phyloP scores from a whole-genome alignment of 495 filamentous ascomycete genomes.

The Podospora didyma region DNA sequence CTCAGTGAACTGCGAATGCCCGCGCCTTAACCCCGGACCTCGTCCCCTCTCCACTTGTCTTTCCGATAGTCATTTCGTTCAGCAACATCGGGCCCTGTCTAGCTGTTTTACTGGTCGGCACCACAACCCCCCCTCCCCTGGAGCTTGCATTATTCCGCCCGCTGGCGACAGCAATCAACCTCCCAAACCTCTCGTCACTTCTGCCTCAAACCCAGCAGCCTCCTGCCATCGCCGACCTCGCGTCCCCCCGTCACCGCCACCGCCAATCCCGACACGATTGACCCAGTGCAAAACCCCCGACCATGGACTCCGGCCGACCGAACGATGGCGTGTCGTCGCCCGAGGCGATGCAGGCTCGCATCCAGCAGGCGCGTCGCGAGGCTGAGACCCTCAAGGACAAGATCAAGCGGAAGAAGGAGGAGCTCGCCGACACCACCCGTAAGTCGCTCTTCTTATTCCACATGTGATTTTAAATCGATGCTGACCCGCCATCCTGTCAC shows the following conservation, averaged over 20 bases:
- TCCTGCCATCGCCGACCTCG: slow-evolving; percentile 11
- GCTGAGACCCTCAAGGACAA: slow-evolving; percentile 96
- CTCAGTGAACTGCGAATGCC: too few relatives aligned
- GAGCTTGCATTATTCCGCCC: slow-evolving; percentile 29
- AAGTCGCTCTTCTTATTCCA: slow-evolving; percentile 41
- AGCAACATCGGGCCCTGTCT: slow-evolving; percentile 24
- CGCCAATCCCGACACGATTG: slow-evolving; percentile 12
- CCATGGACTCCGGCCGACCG: slow-evolving; percentile 47
- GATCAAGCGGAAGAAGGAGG: slow-evolving; percentile 99
- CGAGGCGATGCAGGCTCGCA: slow-evolving; percentile 67
- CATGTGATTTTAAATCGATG: slow-evolving; percentile 13
- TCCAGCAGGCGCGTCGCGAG: slow-evolving; percentile 94
- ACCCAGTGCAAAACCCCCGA: slow-evolving; percentile 17
- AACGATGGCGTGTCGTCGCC: slow-evolving; percentile 58
- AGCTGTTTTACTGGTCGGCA: slow-evolving; percentile 33
- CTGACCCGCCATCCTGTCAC: slow-evolving; percentile 1
- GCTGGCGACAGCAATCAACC: slow-evolving; percentile 19
- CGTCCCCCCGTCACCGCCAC: not conserved
- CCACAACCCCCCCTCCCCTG: slow-evolving; percentile 32
- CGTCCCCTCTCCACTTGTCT: slow-evolving; percentile 27
- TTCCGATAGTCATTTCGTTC: slow-evolving; percentile 35
- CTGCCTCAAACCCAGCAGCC: slow-evolving; percentile 15
- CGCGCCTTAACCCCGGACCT: not conserved
- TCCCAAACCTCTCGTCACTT: slow-evolving; percentile 25
- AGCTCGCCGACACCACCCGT: slow-evolving; percentile 96